phyloP scores from a whole-genome alignment of 1,284 basidiomycete genomes.

The Anthracocystis panici-leucophaei region DNA sequence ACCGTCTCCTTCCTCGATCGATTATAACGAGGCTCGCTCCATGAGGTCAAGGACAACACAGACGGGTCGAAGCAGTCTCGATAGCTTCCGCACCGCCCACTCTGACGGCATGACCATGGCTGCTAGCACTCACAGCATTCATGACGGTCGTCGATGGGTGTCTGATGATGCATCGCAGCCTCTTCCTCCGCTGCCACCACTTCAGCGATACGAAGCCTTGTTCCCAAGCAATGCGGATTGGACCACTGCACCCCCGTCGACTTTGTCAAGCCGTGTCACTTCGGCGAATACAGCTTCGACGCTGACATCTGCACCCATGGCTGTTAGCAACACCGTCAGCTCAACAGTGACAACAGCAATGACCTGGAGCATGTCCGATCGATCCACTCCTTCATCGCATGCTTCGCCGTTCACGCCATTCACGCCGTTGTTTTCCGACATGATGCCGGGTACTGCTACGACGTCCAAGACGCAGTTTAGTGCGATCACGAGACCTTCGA shows the following conservation, averaged over 20 bases:
- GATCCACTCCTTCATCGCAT: slow-evolving; percentile 40
- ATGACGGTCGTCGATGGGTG: slow-evolving; percentile 11
- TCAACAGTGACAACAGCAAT: slow-evolving; percentile 31
- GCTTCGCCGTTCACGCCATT: slow-evolving; percentile 53
- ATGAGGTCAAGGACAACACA: slow-evolving; percentile 27
- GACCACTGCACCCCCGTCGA: slow-evolving; percentile 5
- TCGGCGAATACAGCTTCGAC: slow-evolving; percentile 19
- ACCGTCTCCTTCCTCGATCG: slow-evolving; percentile 38
- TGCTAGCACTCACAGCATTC: slow-evolving; percentile 21
- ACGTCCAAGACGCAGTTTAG: slow-evolving; percentile 29
- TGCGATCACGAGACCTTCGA: slow-evolving; percentile 5
- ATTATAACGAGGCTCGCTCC: slow-evolving; percentile 30
- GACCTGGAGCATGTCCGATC: slow-evolving; percentile 44
- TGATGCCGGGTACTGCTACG: slow-evolving; percentile 30
- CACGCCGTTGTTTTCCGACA: slow-evolving; percentile 55
- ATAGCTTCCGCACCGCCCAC: slow-evolving; percentile 43
- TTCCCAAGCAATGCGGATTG: slow-evolving; percentile 27
- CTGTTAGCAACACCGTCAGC: slow-evolving; percentile 21
- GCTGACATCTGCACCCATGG: slow-evolving; percentile 29
- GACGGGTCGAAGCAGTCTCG: slow-evolving; percentile 31
- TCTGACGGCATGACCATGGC: slow-evolving; percentile 32
- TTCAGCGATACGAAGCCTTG: slow-evolving; percentile 38
- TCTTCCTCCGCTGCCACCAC: slow-evolving; percentile 30
- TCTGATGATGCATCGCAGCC: slow-evolving; percentile 12
- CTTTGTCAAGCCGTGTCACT: not conserved